Conservation (phyloP, 176 grass and related monocot genomes). For the Carex myosuroides region DNA sequence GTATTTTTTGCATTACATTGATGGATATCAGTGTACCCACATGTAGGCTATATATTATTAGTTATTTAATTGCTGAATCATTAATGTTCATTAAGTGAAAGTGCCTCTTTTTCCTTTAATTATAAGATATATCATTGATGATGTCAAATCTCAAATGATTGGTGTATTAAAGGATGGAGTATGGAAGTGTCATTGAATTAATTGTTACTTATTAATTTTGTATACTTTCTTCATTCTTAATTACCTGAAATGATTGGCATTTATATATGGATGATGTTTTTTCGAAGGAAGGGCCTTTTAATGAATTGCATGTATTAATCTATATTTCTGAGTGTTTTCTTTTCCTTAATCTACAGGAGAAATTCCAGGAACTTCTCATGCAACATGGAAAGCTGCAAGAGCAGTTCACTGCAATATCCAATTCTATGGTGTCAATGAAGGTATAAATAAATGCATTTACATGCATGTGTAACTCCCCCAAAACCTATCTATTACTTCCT, state of each 20-base stretch:
- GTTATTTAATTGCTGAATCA: too few relatives aligned
- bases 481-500: too few relatives aligned
- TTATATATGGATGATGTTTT: not conserved
- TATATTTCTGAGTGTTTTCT: not conserved
- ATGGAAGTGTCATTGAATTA: not conserved
- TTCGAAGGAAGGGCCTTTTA: not conserved
- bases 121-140: not conserved
- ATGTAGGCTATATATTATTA: not conserved
- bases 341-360: constrained; percentile 30
- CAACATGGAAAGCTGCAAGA: constrained; percentile 38
- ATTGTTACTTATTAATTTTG: not conserved
- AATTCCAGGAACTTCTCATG: constrained; percentile 28
- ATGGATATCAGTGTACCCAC: not conserved
- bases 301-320: not conserved
- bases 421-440: constrained; percentile 32
- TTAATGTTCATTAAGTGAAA: not conserved
- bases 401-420: constrained; percentile 31
- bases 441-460: constrained; percentile 22
- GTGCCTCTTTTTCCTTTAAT: not conserved
- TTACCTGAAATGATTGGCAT: not conserved
- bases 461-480: not conserved
- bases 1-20: too few relatives aligned
- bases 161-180: not conserved
- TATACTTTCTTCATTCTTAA: too few relatives aligned
- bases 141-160: not conserved